A percentile compares a stretch with the other conserved stretches of the same genome.
phyloP scores from a whole-genome alignment of 169 alveolate species.

The Theileria luwenshuni region DNA sequence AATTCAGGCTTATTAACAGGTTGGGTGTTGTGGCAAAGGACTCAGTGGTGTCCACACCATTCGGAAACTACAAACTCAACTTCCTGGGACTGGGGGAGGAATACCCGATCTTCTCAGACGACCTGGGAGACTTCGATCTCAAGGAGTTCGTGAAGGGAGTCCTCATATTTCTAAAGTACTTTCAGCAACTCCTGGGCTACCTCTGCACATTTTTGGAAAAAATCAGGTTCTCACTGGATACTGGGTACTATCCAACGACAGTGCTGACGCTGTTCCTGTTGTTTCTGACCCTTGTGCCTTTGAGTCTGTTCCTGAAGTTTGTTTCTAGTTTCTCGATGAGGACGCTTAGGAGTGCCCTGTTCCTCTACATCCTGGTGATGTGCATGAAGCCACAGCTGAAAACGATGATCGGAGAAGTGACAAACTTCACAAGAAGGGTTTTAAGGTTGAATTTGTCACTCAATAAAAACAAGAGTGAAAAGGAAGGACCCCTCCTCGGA shows the following conservation, averaged over 20 bases:
- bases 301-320: constrained; percentile 15
- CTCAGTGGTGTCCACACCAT: constrained; percentile 32
- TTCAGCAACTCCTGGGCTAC: constrained; percentile 45
- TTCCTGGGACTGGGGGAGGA: constrained; percentile 33
- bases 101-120: constrained; percentile 48
- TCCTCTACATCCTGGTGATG: background rate
- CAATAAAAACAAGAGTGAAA: background rate
- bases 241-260: constrained; percentile 30
- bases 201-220: constrained; percentile 30
- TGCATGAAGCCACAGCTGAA: constrained; percentile 16
- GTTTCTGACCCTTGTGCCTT: constrained; percentile 15
- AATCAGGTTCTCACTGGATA: constrained; percentile 38
- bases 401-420: constrained; percentile 5
- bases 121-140: constrained; percentile 39
- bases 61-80: constrained; percentile 39
- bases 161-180: constrained; percentile 12
- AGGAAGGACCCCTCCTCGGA: background rate
- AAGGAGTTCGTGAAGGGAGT: constrained; percentile 45
- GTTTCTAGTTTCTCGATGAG: constrained; percentile 18
- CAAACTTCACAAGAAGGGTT: background rate
- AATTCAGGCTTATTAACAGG: constrained; percentile 13
- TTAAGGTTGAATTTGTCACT: background rate
- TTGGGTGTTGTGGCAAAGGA: constrained; percentile 18
- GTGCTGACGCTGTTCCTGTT: constrained; percentile 28
- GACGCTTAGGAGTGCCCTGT: constrained; percentile 25